Base-by-base conservation (phyloP, 2,329 filamentous ascomycete genomes). In the Kalaharituber pfeilii region DNA sequence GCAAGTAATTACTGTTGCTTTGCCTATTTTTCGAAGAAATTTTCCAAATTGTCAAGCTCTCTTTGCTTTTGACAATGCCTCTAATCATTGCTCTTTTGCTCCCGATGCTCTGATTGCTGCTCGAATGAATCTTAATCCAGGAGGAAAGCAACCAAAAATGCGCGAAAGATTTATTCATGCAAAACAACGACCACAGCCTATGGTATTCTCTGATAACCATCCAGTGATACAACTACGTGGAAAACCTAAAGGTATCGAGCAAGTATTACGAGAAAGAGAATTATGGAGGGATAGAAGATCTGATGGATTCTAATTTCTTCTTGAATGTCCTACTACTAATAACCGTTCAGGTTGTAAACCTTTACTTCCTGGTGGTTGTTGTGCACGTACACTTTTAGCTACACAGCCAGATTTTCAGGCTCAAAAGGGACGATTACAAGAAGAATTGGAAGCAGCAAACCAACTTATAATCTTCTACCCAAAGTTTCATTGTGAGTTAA, bases 401-500 rank as follows among this genome's bases (percentile, higher is more conserved):
- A 5, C 2, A 11, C 33, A 56, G 33, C 49, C 28, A 25, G 56
- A 57, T 52, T 57, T 56, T 29, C 9, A 44, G 1, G 45, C 36
- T n/a, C 56, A 57, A 28, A 57, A 53, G 44, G 53, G 53, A 15
- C 8, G 3, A 6, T 33, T 57, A 7, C n/a, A 56, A 36, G 53
- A 57, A 29, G 44, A n/a, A n/a, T n/a, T n/a, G n/a, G n/a, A n/a
- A n/a, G 45, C 36, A 29, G 53, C 20, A 45, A 53, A 20, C 50
- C 53, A 56, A 15, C 3, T 24, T 7, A 36, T 54, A 1, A 53
- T 58, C 9, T 54, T 53, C 15, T 56, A 56, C 33, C 54, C 54
- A 6, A 56, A 53, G 22, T 56, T 56, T 24, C 44, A 55, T 25
- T 56, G 54, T 47, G 54, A 56, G 30, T 45, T 56, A 24, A 56